These are phyloP conservation scores for Sugiyamaella valdiviana DNA, from an alignment of 805 yeast genomes.

Conservation along the genomic window DNA sequence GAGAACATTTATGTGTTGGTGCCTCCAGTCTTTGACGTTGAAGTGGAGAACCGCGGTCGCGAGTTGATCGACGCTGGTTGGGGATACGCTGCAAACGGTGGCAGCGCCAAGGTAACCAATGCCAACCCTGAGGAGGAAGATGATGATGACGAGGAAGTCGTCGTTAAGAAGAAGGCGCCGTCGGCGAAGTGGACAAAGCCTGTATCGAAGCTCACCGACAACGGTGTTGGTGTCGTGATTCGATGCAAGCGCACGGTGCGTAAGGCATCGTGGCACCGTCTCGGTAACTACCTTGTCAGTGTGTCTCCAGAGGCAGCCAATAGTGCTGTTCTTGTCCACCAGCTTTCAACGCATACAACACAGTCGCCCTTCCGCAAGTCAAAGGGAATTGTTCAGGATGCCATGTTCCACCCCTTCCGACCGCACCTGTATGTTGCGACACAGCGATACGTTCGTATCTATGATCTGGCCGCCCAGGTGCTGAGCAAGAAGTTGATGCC, in stretches of 20 bases:
- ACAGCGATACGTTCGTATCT: constrained; percentile 85
- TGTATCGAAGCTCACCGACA: constrained; percentile 46
- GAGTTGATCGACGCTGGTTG: constrained; percentile 82
- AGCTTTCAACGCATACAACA: constrained; percentile 85
- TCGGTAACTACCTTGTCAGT: constrained; percentile 93
- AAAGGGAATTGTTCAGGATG: constrained; percentile 92
- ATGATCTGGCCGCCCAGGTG: constrained; percentile 82
- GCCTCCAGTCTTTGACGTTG: constrained; percentile 89
- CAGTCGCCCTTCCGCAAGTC: constrained; percentile 94
- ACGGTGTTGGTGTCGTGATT: constrained; percentile 70
- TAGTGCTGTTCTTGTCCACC: constrained; percentile 88
- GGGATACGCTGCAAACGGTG: constrained; percentile 56
- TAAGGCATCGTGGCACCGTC: constrained; percentile 89
- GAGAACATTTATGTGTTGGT: constrained; percentile 70
- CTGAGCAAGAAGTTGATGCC: constrained; percentile 81
- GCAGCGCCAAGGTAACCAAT: constrained; percentile 26
- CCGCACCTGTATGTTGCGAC: constrained; percentile 93
- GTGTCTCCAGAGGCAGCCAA: constrained; percentile 93
- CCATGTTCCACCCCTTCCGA: constrained; percentile 92
- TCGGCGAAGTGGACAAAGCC: constrained; percentile 85
- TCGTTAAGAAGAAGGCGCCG: constrained; percentile 34
- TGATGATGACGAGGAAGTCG: constrained; percentile 33
- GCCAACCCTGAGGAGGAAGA: constrained; percentile 29
- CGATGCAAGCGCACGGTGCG: constrained; percentile 62
- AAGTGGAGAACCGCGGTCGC: constrained; percentile 73